phyloP scores from a whole-genome alignment of 805 yeast species.

The Kluyveromyces wickerhamii region DNA sequence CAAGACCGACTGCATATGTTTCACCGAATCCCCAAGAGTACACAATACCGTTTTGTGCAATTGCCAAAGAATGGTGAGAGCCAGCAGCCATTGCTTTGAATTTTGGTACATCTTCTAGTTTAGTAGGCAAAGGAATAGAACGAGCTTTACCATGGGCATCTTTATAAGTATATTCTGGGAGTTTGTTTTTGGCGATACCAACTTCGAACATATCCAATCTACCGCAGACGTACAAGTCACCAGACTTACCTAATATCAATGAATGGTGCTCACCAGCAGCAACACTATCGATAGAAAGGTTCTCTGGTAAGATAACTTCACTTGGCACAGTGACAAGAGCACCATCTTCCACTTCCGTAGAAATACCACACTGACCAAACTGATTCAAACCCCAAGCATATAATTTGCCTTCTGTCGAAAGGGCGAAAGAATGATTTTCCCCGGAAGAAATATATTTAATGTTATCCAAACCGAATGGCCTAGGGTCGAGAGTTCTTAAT shows the following conservation, averaged over 20 bases:
- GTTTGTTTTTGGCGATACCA: slow-evolving; percentile 60
- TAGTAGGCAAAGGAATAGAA: slow-evolving; percentile 80
- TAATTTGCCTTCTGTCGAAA: slow-evolving; percentile 62
- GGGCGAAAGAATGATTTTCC: slow-evolving; percentile 92
- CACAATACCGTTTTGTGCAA: slow-evolving; percentile 73
- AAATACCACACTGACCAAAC: slow-evolving; percentile 89
- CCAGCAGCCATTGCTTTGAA: slow-evolving; percentile 66
- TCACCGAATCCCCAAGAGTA: slow-evolving; percentile 99
- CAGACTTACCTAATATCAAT: slow-evolving; percentile 60
- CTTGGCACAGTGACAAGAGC: slow-evolving; percentile 75
- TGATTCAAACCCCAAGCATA: slow-evolving; percentile 94
- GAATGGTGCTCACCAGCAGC: slow-evolving; percentile 96
- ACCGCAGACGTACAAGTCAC: slow-evolving; percentile 80
- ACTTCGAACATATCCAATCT: slow-evolving; percentile 89
- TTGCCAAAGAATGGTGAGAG: slow-evolving; percentile 86
- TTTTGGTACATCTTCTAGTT: slow-evolving; percentile 48
- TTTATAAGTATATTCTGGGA: slow-evolving; percentile 64
- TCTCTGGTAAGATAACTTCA: slow-evolving; percentile 54
- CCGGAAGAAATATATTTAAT: slow-evolving; percentile 83
- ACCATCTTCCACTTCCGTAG: slow-evolving; percentile 76
- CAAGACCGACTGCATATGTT: slow-evolving; percentile 92
- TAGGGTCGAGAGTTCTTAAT: slow-evolving; percentile 65
- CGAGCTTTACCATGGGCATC: slow-evolving; percentile 78
- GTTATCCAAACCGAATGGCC: slow-evolving; percentile 74
- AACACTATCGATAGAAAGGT: slow-evolving; percentile 48